These are phyloP conservation scores for Auxenochlorella pyrenoidosa DNA, from an alignment of 139 green algal genomes.

Conservation along the genomic window DNA sequence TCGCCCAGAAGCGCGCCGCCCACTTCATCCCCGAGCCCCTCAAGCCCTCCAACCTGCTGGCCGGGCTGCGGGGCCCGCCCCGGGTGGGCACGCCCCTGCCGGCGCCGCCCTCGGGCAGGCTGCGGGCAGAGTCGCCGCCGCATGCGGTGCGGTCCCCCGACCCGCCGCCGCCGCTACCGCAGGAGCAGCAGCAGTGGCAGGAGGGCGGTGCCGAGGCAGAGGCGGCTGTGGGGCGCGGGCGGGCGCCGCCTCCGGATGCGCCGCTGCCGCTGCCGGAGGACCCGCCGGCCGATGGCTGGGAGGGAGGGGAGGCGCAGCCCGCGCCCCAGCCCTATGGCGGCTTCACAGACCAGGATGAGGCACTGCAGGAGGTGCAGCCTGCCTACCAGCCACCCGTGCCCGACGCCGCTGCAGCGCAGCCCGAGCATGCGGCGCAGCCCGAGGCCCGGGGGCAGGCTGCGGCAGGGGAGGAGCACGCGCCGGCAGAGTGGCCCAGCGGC, in stretches of 20 bases:
- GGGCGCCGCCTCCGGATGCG: neutral
- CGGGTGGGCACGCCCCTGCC: neutral
- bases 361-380: neutral
- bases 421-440: neutral
- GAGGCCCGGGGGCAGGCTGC: too few species aligned
- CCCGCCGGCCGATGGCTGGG: too few species aligned
- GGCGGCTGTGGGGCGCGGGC: neutral
- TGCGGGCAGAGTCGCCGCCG: neutral
- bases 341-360: too few species aligned
- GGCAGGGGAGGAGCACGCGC: neutral
- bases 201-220: neutral
- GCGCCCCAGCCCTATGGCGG: neutral
- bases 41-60: conserved; percentile 36
- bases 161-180: neutral
- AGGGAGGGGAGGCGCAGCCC: neutral
- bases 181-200: neutral
- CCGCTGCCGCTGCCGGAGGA: neutral
- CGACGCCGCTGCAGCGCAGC: neutral
- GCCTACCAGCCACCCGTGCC: neutral
- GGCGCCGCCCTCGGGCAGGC: neutral
- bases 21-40: conserved; percentile 64
- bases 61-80: neutral
- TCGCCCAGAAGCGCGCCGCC: conserved; percentile 65
- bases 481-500: conserved; percentile 22
- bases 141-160: neutral